phyloP scores from a whole-genome alignment of 306 rosid species.

The Gastrolobium bilobum region DNA sequence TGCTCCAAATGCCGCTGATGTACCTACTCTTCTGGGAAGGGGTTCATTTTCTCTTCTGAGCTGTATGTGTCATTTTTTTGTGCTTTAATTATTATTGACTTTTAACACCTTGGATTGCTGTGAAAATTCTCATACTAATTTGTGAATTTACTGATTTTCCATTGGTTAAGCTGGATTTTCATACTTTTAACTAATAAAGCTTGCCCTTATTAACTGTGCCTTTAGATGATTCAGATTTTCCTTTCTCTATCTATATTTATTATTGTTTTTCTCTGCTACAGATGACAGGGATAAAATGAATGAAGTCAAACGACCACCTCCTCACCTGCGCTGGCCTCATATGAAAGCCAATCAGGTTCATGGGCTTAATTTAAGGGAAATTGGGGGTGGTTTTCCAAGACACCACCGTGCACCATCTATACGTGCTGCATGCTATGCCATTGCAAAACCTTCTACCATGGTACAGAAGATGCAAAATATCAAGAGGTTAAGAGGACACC shows the following conservation, averaged over 20 bases:
- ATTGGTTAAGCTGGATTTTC: too few relatives aligned
- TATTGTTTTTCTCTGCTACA: constrained; percentile 49
- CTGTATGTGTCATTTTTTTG: constrained; percentile 67
- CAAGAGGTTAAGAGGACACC: constrained; percentile 93
- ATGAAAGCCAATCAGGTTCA: constrained; percentile 96
- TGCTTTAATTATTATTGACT: constrained; percentile 16
- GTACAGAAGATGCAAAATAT: constrained; percentile 92
- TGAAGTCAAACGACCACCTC: constrained; percentile 65
- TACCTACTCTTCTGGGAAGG: constrained; percentile 91
- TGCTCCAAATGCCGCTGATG: constrained; percentile 95
- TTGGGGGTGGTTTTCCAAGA: constrained; percentile 97
- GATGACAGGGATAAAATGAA: constrained; percentile 70
- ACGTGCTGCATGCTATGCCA: constrained; percentile 95
- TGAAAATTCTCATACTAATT: constrained; percentile 14
- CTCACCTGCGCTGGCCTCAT: constrained; percentile 99
- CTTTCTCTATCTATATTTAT: constrained; percentile 30
- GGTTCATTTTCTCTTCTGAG: constrained; percentile 90
- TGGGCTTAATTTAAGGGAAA: constrained; percentile 92
- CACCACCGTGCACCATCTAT: constrained; percentile 96
- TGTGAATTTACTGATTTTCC: background rate
- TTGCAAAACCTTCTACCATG: constrained; percentile 97
- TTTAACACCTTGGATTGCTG: constrained; percentile 26
- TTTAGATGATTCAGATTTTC: constrained; percentile 39
- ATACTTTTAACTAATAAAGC: background rate
- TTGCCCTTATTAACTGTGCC: constrained; percentile 26